A percentile compares a stretch with the other conserved stretches of the same genome.
phyloP scores from a whole-genome alignment of 768 basidiomycete genomes.

The Lactarius akahatsu region DNA sequence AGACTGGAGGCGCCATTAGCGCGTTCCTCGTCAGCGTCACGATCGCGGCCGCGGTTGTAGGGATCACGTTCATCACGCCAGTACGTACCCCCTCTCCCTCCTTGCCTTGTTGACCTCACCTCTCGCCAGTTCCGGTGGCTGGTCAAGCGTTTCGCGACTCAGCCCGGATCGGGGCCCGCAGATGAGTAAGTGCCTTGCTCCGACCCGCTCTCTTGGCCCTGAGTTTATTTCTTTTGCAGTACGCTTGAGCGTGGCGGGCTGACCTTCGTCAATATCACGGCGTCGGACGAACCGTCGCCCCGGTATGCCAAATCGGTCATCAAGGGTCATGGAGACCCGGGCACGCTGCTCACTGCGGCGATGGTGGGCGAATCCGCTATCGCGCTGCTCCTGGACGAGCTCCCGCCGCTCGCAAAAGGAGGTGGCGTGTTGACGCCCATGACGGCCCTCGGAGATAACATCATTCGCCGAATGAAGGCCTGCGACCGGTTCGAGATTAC shows the following conservation, averaged over 20 bases:
- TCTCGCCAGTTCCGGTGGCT: slow-evolving; percentile 54
- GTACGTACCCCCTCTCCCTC: slow-evolving; percentile 27
- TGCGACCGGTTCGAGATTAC: slow-evolving; percentile 59
- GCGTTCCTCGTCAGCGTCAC: slow-evolving; percentile 43
- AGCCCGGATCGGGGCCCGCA: slow-evolving; percentile 62
- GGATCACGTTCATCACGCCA: slow-evolving; percentile 31
- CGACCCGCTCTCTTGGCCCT: neutral
- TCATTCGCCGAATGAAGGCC: slow-evolving; percentile 64
- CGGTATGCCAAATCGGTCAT: slow-evolving; percentile 60
- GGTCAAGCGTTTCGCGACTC: slow-evolving; percentile 48
- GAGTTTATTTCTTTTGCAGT: slow-evolving; percentile 37
- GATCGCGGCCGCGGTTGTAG: slow-evolving; percentile 28
- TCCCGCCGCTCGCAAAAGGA: slow-evolving; percentile 55
- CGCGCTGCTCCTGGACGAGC: slow-evolving; percentile 56
- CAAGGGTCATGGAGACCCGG: slow-evolving; percentile 72
- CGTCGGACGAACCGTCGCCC: slow-evolving; percentile 44
- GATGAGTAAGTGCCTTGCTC: slow-evolving; percentile 50
- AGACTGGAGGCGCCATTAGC: slow-evolving; percentile 41
- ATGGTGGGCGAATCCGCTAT: slow-evolving; percentile 82
- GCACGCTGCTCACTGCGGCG: slow-evolving; percentile 63
- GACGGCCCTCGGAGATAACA: slow-evolving; percentile 74
- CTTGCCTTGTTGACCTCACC: neutral
- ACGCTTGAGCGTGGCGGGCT: slow-evolving; percentile 59
- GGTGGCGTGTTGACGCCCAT: slow-evolving; percentile 87
- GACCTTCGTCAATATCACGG: slow-evolving; percentile 68